phyloP scores from a whole-genome alignment of 179 eudicot species.

The Beta corolliflora region DNA sequence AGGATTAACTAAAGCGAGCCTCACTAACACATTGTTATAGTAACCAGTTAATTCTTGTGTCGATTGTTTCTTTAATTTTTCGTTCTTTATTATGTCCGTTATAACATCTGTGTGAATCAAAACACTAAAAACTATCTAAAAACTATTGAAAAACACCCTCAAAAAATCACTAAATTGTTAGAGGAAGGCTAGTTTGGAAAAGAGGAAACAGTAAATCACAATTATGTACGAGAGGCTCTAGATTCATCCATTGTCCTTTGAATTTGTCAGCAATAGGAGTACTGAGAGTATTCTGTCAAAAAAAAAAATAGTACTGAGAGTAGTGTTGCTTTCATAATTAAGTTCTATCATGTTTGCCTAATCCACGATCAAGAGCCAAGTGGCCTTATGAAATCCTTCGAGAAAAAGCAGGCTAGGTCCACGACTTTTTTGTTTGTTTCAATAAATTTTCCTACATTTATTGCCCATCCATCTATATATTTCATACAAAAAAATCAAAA shows the following conservation, averaged over 20 bases:
- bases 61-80: too few relatives aligned
- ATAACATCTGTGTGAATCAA: too few relatives aligned
- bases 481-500: neutral
- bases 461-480: neutral
- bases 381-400: neutral
- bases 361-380: constrained; percentile 9
- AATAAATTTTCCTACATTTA: neutral
- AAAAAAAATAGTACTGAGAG: neutral
- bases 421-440: neutral
- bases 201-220: constrained; percentile 3
- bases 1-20: too few relatives aligned
- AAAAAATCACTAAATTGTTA: too few relatives aligned
- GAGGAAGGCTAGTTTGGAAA: too few relatives aligned
- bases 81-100: too few relatives aligned
- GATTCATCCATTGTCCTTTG: neutral
- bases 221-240: constrained; percentile 3
- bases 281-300: too few relatives aligned
- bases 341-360: neutral
- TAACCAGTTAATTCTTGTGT: too few relatives aligned
- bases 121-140: too few relatives aligned
- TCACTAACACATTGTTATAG: too few relatives aligned
- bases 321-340: neutral
- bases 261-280: too few relatives aligned
- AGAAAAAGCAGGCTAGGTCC: neutral
- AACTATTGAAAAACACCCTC: too few relatives aligned